phyloP scores from a whole-genome alignment of 1,284 basidiomycete species.

The Blastosporella zonata region DNA sequence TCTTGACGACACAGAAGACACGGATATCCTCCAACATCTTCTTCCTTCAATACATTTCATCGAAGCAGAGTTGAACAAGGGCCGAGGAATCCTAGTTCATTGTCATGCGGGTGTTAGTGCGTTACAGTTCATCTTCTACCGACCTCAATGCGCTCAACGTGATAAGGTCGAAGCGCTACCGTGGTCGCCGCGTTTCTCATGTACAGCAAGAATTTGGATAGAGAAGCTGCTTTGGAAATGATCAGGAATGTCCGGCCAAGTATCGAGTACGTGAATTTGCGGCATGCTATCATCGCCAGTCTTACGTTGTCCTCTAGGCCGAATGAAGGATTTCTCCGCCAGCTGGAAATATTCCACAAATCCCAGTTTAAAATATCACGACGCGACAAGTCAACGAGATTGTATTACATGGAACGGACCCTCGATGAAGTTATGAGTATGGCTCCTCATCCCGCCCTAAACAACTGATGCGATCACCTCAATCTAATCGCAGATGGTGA shows the following conservation, averaged over 20 bases:
- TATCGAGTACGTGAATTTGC: constrained; percentile 55
- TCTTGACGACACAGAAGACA: constrained; percentile 66
- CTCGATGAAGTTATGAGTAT: constrained; percentile 75
- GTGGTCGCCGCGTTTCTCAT: constrained; percentile 85
- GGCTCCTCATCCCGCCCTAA: constrained; percentile 27
- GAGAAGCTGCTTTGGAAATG: constrained; percentile 63
- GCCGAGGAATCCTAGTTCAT: constrained; percentile 78
- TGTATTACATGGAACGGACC: constrained; percentile 79
- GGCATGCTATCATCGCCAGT: background rate
- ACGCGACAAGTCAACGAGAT: constrained; percentile 67
- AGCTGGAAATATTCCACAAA: constrained; percentile 75
- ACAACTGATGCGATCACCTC: constrained; percentile 10
- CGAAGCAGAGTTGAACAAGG: constrained; percentile 69
- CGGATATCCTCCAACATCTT: constrained; percentile 76
- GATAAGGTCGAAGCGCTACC: constrained; percentile 72
- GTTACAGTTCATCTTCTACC: constrained; percentile 29
- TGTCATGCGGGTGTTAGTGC: constrained; percentile 85
- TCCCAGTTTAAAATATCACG: constrained; percentile 69
- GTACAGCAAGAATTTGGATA: constrained; percentile 64
- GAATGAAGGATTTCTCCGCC: constrained; percentile 74
- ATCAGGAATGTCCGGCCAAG: constrained; percentile 64
- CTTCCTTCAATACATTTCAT: constrained; percentile 80
- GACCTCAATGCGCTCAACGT: background rate
- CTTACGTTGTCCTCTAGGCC: constrained; percentile 48
- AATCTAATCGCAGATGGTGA: constrained; percentile 56